Percentiles rank a stretch among this genome's conserved stretches.
These are phyloP conservation scores for Glebionis coronaria DNA, from an alignment of 129 eudicot species.

Conservation along the genomic window DNA sequence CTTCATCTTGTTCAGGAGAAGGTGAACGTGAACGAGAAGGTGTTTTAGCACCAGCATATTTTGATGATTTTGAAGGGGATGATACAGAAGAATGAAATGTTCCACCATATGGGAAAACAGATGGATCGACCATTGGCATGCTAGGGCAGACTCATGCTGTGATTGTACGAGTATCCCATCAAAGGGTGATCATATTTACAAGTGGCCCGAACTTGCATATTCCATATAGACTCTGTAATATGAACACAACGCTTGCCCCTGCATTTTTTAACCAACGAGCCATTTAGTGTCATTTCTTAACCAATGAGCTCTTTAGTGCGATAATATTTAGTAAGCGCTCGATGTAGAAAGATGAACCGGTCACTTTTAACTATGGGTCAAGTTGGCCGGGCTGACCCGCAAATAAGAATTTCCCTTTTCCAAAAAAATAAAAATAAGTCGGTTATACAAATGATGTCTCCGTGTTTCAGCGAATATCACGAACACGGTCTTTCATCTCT, in stretches of 20 bases:
- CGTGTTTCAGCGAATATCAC: too few species aligned
- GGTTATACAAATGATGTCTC: too few species aligned
- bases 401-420: not conserved
- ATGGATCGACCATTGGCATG: conserved; percentile 36
- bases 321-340: not conserved
- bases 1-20: conserved; percentile 31
- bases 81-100: conserved; percentile 36
- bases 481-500: too few species aligned
- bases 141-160: conserved; percentile 42
- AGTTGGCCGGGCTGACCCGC: not conserved
- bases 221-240: conserved; percentile 63
- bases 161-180: conserved; percentile 50
- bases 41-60: conserved; percentile 42
- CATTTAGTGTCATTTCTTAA: too few species aligned
- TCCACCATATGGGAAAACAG: conserved; percentile 38
- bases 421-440: not conserved
- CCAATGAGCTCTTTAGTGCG: not conserved
- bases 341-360: not conserved
- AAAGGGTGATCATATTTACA: conserved; percentile 88
- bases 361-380: not conserved
- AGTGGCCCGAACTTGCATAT: conserved; percentile 83
- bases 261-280: conserved; percentile 33
- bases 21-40: conserved; percentile 25
- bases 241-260: conserved; percentile 76
- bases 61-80: conserved; percentile 57